Conservation (phyloP, 2,329 filamentous ascomycete species). For the Hypoxylon sp. region DNA sequence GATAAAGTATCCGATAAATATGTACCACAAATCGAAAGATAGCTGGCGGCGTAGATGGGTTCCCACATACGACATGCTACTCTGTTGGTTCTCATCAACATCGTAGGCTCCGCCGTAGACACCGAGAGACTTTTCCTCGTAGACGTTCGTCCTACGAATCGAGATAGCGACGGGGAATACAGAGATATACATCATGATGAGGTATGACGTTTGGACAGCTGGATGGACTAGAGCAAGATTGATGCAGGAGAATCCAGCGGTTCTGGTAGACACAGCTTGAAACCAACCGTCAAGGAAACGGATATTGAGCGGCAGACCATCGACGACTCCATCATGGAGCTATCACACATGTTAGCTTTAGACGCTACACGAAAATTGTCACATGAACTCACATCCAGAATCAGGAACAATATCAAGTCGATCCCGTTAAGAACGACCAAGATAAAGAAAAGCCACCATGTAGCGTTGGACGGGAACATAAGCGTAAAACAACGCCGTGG, state of each 20-base stretch:
- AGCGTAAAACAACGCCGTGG: constrained; percentile 96
- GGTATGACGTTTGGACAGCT: constrained; percentile 91
- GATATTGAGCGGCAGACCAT: constrained; percentile 75
- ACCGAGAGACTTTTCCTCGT: constrained; percentile 89
- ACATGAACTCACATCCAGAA: constrained; percentile 79
- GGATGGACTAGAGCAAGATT: constrained; percentile 84
- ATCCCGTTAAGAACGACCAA: constrained; percentile 84
- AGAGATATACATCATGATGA: constrained; percentile 99
- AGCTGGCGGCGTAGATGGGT: constrained; percentile 93
- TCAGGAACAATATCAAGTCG: constrained; percentile 90
- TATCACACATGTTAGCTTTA: constrained; percentile 52
- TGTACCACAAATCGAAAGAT: constrained; percentile 97
- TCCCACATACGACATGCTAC: constrained; percentile 84
- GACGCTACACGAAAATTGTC: constrained; percentile 5
- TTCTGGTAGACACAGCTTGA: constrained; percentile 89
- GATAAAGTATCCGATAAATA: constrained; percentile 93
- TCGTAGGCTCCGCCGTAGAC: constrained; percentile 72
- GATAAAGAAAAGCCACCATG: constrained; percentile 95
- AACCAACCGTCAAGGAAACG: constrained; percentile 90
- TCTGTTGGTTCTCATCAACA: constrained; percentile 65
- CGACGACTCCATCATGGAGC: constrained; percentile 79
- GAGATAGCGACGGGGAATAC: constrained; percentile 97
- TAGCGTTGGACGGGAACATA: constrained; percentile 88
- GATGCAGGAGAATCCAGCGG: constrained; percentile 88
- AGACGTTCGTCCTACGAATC: constrained; percentile 93